Percentiles rank a stretch among this genome's conserved stretches.
Evolutionary conservation across 176 grass and related monocot genomes (phyloP).

Genomic region (Bonia amplexicaulis): DNA sequence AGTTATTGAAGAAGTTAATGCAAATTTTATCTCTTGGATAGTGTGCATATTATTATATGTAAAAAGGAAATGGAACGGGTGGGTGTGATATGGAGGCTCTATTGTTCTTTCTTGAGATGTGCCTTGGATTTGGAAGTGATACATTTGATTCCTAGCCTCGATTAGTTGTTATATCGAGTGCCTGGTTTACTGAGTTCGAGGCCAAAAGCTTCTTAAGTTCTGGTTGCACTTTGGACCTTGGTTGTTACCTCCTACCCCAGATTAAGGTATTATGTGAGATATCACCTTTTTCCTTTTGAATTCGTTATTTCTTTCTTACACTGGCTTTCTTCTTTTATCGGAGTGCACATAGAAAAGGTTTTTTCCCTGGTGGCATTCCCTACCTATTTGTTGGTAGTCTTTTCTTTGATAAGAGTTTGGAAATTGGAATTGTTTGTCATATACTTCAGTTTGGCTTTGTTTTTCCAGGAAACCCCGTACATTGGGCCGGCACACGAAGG

Average conservation of each 20-base stretch:
- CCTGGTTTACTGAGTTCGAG: neutral
- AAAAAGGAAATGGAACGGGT: neutral
- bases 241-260: neutral
- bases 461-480: neutral
- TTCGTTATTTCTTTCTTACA: neutral
- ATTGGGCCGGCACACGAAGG: neutral
- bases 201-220: neutral
- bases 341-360: neutral
- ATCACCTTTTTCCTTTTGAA: neutral
- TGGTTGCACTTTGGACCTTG: neutral
- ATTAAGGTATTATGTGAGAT: neutral
- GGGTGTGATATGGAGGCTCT: neutral
- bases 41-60: slow-evolving; percentile 10
- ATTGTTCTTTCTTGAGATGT: neutral
- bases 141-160: neutral
- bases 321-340: neutral
- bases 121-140: neutral
- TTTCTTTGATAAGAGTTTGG: neutral
- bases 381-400: neutral
- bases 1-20: neutral
- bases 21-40: neutral
- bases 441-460: neutral
- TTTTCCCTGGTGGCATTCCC: neutral
- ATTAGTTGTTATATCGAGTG: neutral
- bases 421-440: neutral